phyloP scores from a whole-genome alignment of 495 filamentous ascomycete species.

The Lindgomyces ingoldianus region DNA sequence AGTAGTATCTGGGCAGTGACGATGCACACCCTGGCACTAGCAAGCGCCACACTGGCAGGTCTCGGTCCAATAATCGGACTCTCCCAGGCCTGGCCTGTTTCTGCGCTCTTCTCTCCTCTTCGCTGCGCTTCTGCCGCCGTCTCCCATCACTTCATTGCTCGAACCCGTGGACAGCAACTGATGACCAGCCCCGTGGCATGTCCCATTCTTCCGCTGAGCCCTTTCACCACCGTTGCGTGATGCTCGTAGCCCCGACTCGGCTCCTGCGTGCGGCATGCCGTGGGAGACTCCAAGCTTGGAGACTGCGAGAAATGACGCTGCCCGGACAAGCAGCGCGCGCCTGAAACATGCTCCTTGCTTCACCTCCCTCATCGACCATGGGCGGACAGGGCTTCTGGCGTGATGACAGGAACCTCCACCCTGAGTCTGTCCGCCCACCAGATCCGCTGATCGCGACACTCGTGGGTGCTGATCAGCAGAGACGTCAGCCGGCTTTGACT shows the following conservation, averaged over 20 bases:
- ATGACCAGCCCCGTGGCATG: too few relatives aligned
- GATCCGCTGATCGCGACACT: not conserved
- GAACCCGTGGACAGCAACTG: too few relatives aligned
- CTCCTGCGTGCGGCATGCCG: too few relatives aligned
- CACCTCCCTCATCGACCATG: not conserved
- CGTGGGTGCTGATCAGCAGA: conserved; percentile 10
- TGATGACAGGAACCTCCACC: not conserved
- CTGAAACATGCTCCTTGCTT: not conserved
- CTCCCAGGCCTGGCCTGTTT: too few relatives aligned
- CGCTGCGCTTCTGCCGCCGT: not conserved
- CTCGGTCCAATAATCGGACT: too few relatives aligned
- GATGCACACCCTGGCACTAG: not conserved
- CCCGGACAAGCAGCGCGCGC: not conserved
- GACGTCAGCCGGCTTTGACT: conserved; percentile 5
- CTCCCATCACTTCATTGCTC: not conserved
- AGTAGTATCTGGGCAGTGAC: not conserved
- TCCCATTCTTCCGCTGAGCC: too few relatives aligned
- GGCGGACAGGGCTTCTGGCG: not conserved
- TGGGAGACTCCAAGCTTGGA: not conserved
- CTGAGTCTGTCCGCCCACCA: not conserved
- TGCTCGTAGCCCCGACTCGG: not conserved
- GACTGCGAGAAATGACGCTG: not conserved
- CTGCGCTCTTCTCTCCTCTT: not conserved
- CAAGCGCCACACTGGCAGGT: not conserved
- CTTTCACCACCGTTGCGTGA: not conserved